A percentile compares a stretch with the other conserved stretches of the same genome.
phyloP scores from a whole-genome alignment of 164 flowering plant species.

The Dillenia suffruticosa region DNA sequence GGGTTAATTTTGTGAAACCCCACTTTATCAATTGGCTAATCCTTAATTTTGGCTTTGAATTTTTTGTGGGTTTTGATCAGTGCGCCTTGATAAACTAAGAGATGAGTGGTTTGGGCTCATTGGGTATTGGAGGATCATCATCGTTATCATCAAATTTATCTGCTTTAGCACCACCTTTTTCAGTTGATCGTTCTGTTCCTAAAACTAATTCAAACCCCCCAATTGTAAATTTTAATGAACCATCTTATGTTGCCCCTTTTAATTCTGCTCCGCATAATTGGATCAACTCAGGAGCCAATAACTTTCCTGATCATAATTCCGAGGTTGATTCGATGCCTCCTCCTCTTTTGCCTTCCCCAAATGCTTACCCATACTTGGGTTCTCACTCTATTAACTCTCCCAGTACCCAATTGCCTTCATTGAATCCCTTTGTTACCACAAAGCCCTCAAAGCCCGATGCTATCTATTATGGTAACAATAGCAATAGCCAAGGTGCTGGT shows the following conservation, averaged over 20 bases:
- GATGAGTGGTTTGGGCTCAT: constrained; percentile 37
- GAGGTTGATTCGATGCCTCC: constrained; percentile 8
- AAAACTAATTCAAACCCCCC: constrained; percentile 25
- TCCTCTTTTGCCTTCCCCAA: neutral
- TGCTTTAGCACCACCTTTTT: constrained; percentile 50
- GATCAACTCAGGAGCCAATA: constrained; percentile 17
- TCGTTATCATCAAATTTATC: constrained; percentile 44
- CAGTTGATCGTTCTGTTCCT: constrained; percentile 29
- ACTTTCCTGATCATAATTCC: constrained; percentile 5
- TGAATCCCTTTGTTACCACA: constrained; percentile 1
- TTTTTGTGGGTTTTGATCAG: constrained; percentile 18
- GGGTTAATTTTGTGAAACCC: neutral
- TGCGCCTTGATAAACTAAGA: constrained; percentile 1
- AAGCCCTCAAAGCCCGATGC: too few relatives aligned
- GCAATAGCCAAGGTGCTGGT: too few relatives aligned
- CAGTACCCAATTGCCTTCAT: constrained; percentile 8
- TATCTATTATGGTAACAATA: too few relatives aligned
- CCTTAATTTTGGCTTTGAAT: neutral
- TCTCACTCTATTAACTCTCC: constrained; percentile 7
- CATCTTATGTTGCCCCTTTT: constrained; percentile 13
- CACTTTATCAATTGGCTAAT: too few relatives aligned
- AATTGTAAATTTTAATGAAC: constrained; percentile 15
- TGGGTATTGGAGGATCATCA: constrained; percentile 26
- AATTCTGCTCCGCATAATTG: constrained; percentile 23
- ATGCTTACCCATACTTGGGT: constrained; percentile 10